Evolutionary conservation across 257 asterid species (phyloP).

Genomic region (Solanum chaucha): DNA sequence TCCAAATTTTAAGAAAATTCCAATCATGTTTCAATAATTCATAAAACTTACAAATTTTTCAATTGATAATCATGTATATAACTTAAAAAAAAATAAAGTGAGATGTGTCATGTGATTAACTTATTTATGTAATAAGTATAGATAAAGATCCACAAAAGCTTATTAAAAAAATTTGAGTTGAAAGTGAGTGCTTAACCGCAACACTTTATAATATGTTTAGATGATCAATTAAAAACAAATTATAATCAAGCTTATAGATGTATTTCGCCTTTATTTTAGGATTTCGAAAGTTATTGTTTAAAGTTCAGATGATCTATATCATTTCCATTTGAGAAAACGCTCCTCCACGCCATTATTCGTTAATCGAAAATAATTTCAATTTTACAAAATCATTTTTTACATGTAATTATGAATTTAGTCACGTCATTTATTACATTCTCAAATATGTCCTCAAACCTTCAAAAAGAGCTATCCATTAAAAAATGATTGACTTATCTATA

Average conservation of each 20-base stretch:
- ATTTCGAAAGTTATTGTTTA: not conserved
- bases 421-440: no score
- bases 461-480: no score
- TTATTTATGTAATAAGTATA: not conserved
- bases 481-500: no score
- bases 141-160: not conserved
- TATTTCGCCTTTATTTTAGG: not conserved
- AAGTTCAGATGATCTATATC: not conserved
- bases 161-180: not conserved
- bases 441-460: no score
- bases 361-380: no score
- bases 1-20: not conserved
- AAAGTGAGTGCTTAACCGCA: not conserved
- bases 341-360: not conserved
- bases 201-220: not conserved
- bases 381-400: no score
- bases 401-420: not conserved
- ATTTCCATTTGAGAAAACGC: no score
- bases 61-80: not conserved
- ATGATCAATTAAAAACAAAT: rapidly evolving
- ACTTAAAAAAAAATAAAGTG: not conserved
- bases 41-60: not conserved
- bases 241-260: not conserved
- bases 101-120: not conserved
- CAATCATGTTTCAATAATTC: not conserved